These are phyloP conservation scores for Polyporus tsugae DNA, from an alignment of 1,284 basidiomycete genomes.

Conservation along the genomic window DNA sequence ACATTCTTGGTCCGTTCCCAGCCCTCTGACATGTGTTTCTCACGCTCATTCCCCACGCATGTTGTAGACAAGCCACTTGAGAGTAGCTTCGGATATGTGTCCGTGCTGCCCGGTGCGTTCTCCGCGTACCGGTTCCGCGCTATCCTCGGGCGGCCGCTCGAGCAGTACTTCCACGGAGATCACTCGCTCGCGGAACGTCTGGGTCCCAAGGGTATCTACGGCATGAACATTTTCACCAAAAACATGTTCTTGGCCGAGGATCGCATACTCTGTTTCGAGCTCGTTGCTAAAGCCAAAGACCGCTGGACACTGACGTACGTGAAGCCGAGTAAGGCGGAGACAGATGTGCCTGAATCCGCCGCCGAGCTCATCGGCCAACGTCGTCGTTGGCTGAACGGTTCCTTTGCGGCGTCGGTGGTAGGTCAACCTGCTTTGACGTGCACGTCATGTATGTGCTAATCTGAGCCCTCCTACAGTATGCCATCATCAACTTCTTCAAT, in stretches of 20 bases:
- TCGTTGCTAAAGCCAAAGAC: constrained; percentile 90
- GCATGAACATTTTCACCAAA: constrained; percentile 98
- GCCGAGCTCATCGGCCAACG: constrained; percentile 95
- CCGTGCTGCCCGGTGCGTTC: constrained; percentile 96
- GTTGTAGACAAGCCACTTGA: constrained; percentile 88
- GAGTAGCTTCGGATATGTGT: constrained; percentile 95
- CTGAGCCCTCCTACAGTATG: constrained; percentile 64
- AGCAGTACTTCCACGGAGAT: constrained; percentile 99
- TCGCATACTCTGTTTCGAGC: constrained; percentile 96
- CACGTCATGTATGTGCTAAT: constrained; percentile 3
- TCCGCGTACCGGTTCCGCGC: constrained; percentile 94
- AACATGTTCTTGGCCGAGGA: constrained; percentile 97
- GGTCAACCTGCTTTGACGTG: constrained; percentile 41
- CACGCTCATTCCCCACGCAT: constrained; percentile 17
- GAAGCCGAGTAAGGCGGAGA: constrained; percentile 95
- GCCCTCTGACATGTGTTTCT: constrained; percentile 1
- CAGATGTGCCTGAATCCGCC: constrained; percentile 92
- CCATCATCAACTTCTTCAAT: constrained; percentile 93
- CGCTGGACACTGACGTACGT: constrained; percentile 94
- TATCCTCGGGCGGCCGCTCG: constrained; percentile 90
- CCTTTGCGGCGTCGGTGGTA: constrained; percentile 94
- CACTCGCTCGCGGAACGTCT: constrained; percentile 93
- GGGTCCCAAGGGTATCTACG: constrained; percentile 93
- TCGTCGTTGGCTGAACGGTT: constrained; percentile 96
- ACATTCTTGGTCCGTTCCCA: constrained; percentile 80